Conservation (phyloP, 768 basidiomycete genomes). For the Suillus paluster region DNA sequence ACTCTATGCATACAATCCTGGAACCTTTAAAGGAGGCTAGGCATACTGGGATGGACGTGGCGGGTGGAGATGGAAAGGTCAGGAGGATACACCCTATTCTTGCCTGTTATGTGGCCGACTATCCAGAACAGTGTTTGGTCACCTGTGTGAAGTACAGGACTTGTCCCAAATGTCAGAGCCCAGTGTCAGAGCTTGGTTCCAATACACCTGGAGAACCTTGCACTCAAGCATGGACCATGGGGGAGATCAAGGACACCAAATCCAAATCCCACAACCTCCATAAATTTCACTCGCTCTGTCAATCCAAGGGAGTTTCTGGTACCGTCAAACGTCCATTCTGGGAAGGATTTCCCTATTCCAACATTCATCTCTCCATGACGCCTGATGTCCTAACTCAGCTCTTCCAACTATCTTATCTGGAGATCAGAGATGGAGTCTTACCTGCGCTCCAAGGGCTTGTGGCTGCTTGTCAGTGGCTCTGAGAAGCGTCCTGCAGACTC, state of each 20-base stretch:
- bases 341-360: neutral
- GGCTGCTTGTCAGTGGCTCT: no score
- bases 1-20: constrained; percentile 37
- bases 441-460: no score
- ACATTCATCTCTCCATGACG: neutral
- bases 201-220: neutral
- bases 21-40: constrained; percentile 34
- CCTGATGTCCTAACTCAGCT: constrained; percentile 42
- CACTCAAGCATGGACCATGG: neutral
- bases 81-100: constrained; percentile 27
- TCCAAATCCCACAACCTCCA: no score
- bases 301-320: neutral
- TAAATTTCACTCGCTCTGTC: neutral
- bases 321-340: neutral
- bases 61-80: constrained; percentile 38
- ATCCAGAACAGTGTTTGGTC: constrained; percentile 25
- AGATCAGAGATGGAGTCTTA: no score
- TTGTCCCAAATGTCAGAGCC: constrained; percentile 15
- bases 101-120: constrained; percentile 22
- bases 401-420: no score
- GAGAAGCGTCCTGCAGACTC: no score
- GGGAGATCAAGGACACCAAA: neutral
- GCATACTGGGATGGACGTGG: constrained; percentile 36
- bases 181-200: no score
- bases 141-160: neutral